A percentile compares a stretch with the other conserved stretches of the same genome.
Conservation (phyloP, 2,329 filamentous ascomycete genomes). For the Dothideomycetes sp. region DNA sequence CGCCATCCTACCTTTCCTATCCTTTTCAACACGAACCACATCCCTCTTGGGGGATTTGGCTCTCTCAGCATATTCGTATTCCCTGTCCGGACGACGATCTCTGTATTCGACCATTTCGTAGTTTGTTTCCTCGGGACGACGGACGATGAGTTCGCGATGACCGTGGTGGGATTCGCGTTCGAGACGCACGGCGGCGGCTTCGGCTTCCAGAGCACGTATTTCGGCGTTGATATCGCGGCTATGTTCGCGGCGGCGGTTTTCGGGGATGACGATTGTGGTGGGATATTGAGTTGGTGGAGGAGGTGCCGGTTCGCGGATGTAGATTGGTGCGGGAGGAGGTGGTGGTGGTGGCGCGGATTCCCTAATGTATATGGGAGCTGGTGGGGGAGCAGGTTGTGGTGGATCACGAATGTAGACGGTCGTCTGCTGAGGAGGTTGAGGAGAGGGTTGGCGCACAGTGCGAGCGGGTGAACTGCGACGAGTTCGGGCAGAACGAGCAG, state of each 20-base stretch:
- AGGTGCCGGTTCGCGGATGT: conserved; percentile 21
- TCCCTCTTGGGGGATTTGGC: conserved; percentile 39
- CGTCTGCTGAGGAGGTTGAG: conserved; percentile 7
- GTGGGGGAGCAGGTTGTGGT: conserved; percentile 13
- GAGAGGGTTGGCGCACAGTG: conserved; percentile 18
- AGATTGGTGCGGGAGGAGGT: conserved; percentile 14
- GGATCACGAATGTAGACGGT: conserved; percentile 18
- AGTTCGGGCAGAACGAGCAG: conserved; percentile 21
- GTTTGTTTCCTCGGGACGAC: conserved; percentile 36
- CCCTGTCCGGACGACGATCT: conserved; percentile 43
- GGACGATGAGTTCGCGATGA: conserved; percentile 28
- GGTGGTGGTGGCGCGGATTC: conserved; percentile 18
- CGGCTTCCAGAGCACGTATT: conserved; percentile 61
- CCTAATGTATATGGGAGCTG: conserved; percentile 20
- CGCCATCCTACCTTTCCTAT: conserved; percentile 93
- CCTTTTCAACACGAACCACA: conserved; percentile 67
- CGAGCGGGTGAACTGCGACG: conserved; percentile 18
- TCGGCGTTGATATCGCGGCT: conserved; percentile 63
- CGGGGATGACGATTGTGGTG: conserved; percentile 34
- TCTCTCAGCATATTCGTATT: conserved; percentile 46
- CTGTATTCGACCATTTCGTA: conserved; percentile 37
- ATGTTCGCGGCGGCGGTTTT: conserved; percentile 36
- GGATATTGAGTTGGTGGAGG: conserved; percentile 14
- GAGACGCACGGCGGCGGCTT: conserved; percentile 49
- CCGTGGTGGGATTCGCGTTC: conserved; percentile 44